These are phyloP conservation scores for Saccharata proteae DNA, from an alignment of 2,329 filamentous ascomycete genomes.

Conservation along the genomic window DNA sequence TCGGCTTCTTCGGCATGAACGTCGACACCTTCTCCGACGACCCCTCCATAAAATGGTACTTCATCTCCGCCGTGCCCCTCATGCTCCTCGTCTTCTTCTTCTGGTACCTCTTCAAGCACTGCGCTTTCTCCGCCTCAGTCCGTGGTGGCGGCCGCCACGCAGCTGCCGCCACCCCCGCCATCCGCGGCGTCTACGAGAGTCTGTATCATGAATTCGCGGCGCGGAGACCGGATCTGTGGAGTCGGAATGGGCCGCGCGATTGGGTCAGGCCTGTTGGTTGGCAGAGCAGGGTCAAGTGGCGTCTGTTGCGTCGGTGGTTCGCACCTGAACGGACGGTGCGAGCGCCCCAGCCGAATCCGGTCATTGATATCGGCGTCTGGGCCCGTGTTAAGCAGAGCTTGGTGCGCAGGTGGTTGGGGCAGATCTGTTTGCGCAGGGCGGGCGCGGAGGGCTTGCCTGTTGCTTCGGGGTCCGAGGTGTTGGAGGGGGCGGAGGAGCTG, in stretches of 20 bases:
- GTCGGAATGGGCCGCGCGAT: slow-evolving; percentile 30
- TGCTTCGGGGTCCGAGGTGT: no score
- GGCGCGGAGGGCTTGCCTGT: no score
- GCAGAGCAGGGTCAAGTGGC: slow-evolving; percentile 34
- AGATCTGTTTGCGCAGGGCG: slow-evolving; percentile 16
- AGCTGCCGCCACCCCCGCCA: slow-evolving; percentile 33
- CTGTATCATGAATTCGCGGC: slow-evolving; percentile 37
- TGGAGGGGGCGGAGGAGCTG: slow-evolving; percentile 7
- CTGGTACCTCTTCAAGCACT: slow-evolving; percentile 38
- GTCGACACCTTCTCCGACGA: slow-evolving; percentile 30
- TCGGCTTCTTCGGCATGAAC: slow-evolving; percentile 41
- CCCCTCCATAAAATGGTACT: slow-evolving; percentile 39
- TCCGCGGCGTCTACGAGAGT: slow-evolving; percentile 38
- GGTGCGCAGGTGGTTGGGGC: slow-evolving; percentile 28
- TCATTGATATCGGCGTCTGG: slow-evolving; percentile 28
- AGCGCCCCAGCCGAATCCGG: slow-evolving; percentile 18
- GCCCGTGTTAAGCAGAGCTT: slow-evolving; percentile 27
- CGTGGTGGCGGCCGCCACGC: slow-evolving; percentile 4
- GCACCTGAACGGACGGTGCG: slow-evolving; percentile 27
- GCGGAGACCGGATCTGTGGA: slow-evolving; percentile 37
- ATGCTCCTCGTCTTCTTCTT: slow-evolving; percentile 33
- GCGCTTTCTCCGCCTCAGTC: background rate
- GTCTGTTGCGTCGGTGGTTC: slow-evolving; percentile 35
- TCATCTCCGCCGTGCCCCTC: slow-evolving; percentile 34
- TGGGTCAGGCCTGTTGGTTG: slow-evolving; percentile 28